Conservation (phyloP, 2,329 filamentous ascomycete genomes). For the Biscogniauxia mediterranea region DNA sequence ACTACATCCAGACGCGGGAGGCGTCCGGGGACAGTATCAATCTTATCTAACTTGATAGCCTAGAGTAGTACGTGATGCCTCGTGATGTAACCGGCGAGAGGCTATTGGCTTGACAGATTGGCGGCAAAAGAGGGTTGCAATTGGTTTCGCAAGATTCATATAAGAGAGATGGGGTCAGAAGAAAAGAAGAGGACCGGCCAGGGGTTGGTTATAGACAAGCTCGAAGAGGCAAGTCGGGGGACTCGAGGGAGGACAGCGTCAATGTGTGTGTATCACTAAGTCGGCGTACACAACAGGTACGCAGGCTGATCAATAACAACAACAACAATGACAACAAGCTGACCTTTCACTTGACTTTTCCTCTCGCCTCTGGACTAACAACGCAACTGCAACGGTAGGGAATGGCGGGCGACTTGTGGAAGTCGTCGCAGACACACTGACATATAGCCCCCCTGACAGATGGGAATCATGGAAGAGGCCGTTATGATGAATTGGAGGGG, state of each 20-base stretch:
- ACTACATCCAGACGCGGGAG: slow-evolving; percentile 15
- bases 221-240: slow-evolving; percentile 17
- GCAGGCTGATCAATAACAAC: background rate
- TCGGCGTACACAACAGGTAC: background rate
- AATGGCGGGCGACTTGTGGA: background rate
- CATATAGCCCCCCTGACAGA: background rate
- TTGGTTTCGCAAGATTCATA: slow-evolving; percentile 16
- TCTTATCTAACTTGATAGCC: slow-evolving; percentile 22
- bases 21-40: slow-evolving; percentile 15
- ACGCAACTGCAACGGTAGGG: background rate
- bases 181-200: slow-evolving; percentile 10
- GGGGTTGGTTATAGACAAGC: slow-evolving; percentile 18
- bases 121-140: slow-evolving; percentile 18
- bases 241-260: slow-evolving; percentile 1
- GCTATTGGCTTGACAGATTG: slow-evolving; percentile 19
- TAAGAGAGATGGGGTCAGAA: slow-evolving; percentile 13
- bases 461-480: slow-evolving; percentile 8
- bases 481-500: slow-evolving; percentile 8
- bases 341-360: background rate
- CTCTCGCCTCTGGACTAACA: background rate
- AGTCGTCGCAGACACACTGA: background rate
- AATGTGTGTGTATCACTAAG: background rate
- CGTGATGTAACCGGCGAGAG: slow-evolving; percentile 20
- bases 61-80: slow-evolving; percentile 19
- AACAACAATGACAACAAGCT: background rate